These are phyloP conservation scores for Chloranthus sessilifolius DNA, from an alignment of 164 flowering plant genomes.

Conservation along the genomic window DNA sequence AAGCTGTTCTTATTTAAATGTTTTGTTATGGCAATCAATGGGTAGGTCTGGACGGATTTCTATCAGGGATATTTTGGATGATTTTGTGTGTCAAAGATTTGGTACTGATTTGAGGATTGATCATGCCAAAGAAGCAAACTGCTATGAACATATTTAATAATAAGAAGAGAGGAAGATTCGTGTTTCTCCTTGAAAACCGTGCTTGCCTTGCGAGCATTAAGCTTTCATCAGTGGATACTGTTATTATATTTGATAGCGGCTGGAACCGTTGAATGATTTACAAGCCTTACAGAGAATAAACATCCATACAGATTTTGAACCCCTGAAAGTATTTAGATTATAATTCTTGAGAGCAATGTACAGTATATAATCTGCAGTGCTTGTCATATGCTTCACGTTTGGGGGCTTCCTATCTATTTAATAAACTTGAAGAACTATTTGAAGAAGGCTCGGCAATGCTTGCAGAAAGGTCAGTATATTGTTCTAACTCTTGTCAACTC, in stretches of 20 bases:
- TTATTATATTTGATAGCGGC: conserved; percentile 63
- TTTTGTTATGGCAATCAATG: conserved; percentile 36
- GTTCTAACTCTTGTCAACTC: too few species aligned
- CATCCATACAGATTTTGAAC: conserved; percentile 43
- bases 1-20: too few species aligned
- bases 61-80: conserved; percentile 69
- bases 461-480: too few species aligned
- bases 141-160: conserved; percentile 58
- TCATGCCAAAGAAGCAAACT: conserved; percentile 40
- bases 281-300: conserved; percentile 52
- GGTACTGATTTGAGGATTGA: conserved; percentile 48
- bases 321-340: conserved; percentile 57
- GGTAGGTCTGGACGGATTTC: conserved; percentile 38
- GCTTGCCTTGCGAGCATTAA: conserved; percentile 71
- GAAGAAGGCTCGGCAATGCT: too few species aligned
- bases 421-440: conserved; percentile 47
- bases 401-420: conserved; percentile 70
- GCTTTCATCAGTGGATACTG: conserved; percentile 50
- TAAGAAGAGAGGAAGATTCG: conserved; percentile 50
- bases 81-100: conserved; percentile 57
- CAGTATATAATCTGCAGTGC: conserved; percentile 29
- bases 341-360: conserved; percentile 38
- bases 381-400: conserved; percentile 48
- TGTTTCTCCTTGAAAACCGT: conserved; percentile 64
- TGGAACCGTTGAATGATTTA: conserved; percentile 74